phyloP scores from a whole-genome alignment of 192 early-diverging fungal species.

The Dissophora globulifera region DNA sequence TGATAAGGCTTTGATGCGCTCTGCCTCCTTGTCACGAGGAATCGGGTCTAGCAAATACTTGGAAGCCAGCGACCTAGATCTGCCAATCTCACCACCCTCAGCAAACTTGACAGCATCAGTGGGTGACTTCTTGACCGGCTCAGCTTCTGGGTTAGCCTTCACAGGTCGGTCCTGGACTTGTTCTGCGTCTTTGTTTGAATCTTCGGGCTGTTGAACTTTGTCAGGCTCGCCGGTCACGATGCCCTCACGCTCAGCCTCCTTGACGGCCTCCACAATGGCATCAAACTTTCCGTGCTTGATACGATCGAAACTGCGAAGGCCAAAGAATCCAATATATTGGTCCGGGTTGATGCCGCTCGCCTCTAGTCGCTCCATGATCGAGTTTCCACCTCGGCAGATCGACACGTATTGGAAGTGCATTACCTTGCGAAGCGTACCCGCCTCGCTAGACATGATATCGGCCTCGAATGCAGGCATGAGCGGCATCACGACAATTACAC shows the following conservation, averaged over 20 bases:
- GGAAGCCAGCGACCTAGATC: conserved; percentile 25
- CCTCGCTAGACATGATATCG: conserved; percentile 79
- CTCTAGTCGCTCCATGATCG: conserved; percentile 69
- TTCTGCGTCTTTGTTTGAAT: not conserved
- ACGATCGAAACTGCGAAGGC: conserved; percentile 82
- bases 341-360: conserved; percentile 66
- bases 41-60: conserved; percentile 38
- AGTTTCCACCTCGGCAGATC: conserved; percentile 82
- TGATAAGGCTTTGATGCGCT: conserved; percentile 15
- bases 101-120: conserved; percentile 19
- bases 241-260: conserved; percentile 17
- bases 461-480: conserved; percentile 90
- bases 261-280: conserved; percentile 50
- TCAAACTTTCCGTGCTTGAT: conserved; percentile 63
- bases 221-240: not conserved
- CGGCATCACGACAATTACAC: conserved; percentile 86
- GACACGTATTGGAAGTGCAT: conserved; percentile 88
- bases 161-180: no score
- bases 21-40: conserved; percentile 24
- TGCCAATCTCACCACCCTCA: conserved; percentile 22
- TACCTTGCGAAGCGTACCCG: conserved; percentile 75
- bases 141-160: no score
- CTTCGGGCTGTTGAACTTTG: not conserved
- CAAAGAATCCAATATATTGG: conserved; percentile 82
- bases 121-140: no score